Percentiles rank a stretch among this genome's conserved stretches.
Conservation (phyloP, 495 filamentous ascomycete species). For the Talaromyces proteolyticus region DNA sequence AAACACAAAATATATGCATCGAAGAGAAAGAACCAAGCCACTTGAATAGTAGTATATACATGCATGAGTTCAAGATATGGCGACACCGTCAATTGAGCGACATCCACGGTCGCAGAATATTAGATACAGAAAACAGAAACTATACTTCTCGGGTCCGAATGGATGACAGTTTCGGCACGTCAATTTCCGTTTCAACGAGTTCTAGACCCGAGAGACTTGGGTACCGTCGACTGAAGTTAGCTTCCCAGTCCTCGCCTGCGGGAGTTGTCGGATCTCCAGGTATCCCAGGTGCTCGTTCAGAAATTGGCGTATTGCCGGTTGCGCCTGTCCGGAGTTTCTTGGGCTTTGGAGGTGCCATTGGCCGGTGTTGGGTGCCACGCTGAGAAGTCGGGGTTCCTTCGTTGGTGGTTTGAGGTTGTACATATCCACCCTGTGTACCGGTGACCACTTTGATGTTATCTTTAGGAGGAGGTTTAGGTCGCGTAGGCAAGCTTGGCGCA, state of each 20-base stretch:
- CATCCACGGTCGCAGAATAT: neutral
- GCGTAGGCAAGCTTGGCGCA: conserved; percentile 2
- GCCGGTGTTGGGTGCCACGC: conserved; percentile 26
- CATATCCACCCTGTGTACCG: neutral
- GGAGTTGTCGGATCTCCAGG: conserved; percentile 17
- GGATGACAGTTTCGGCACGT: conserved; percentile 32
- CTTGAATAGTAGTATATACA: neutral
- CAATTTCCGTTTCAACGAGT: conserved; percentile 72
- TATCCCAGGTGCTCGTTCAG: conserved; percentile 15
- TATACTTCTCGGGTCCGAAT: conserved; percentile 39
- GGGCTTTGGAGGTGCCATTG: conserved; percentile 55
- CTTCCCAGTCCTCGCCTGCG: conserved; percentile 55
- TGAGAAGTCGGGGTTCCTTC: neutral
- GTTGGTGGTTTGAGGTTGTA: neutral
- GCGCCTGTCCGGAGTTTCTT: conserved; percentile 49
- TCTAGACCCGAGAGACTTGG: conserved; percentile 76
- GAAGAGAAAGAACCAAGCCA: neutral
- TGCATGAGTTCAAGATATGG: neutral
- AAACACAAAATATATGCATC: neutral
- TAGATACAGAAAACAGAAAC: conserved; percentile 12
- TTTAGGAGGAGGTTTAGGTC: conserved; percentile 5
- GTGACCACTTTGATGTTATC: neutral
- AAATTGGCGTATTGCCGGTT: conserved; percentile 17
- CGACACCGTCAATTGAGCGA: too few species aligned
- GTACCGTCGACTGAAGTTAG: conserved; percentile 74